phyloP scores from a whole-genome alignment of 139 green algal genomes.

The Closterium sp. region DNA sequence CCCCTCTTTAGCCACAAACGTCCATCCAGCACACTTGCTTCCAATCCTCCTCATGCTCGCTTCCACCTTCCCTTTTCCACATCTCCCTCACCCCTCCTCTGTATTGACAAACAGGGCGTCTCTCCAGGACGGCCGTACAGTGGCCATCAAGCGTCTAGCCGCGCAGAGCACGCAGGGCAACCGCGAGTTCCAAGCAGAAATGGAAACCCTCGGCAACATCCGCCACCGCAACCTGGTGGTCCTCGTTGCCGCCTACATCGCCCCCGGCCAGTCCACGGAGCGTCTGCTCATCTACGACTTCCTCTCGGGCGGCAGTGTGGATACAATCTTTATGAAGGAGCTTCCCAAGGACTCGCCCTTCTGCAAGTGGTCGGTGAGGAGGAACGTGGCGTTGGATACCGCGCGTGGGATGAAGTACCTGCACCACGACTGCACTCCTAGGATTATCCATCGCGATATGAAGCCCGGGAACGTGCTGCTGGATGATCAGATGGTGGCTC shows the following conservation, averaged over 20 bases:
- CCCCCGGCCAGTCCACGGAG: not conserved
- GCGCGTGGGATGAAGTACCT: slow-evolving; percentile 57
- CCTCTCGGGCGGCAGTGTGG: slow-evolving; percentile 17
- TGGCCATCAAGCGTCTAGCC: slow-evolving; percentile 34
- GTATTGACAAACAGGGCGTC: not conserved
- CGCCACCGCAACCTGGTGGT: slow-evolving; percentile 36
- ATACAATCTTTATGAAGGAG: not conserved
- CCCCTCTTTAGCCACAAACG: too few relatives aligned
- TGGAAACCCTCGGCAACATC: slow-evolving; percentile 25
- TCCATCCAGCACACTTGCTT: too few relatives aligned
- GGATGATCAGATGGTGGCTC: slow-evolving; percentile 44
- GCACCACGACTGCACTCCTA: slow-evolving; percentile 37
- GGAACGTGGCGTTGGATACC: not conserved
- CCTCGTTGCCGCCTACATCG: slow-evolving; percentile 25
- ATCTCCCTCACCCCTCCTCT: not conserved
- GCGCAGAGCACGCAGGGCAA: not conserved
- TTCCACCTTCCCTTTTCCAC: not conserved
- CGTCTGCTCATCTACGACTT: slow-evolving; percentile 34
- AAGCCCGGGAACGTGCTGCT: slow-evolving; percentile 62
- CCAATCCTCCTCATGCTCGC: too few relatives aligned
- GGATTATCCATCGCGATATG: slow-evolving; percentile 57
- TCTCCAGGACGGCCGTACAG: not conserved
- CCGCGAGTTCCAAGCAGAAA: slow-evolving; percentile 25
- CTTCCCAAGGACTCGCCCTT: not conserved
- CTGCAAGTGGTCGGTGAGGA: slow-evolving; percentile 3